Base-by-base conservation (phyloP, 257 asterid species). In the Lavandula angustifolia region DNA sequence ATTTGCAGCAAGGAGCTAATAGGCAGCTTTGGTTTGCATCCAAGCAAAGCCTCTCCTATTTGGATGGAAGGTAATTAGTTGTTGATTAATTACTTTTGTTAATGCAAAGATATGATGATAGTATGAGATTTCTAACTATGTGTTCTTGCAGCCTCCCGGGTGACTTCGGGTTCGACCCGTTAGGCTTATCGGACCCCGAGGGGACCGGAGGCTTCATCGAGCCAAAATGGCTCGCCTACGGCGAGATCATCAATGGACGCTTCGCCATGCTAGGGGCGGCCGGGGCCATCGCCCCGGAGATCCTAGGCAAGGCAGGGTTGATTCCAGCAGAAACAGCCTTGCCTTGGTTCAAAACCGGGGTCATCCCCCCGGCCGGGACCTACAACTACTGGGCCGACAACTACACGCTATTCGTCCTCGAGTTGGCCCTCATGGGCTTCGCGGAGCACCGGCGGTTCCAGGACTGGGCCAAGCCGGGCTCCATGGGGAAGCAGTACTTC, bases 391-490 rank as follows among this genome's bases (percentile, higher is more conserved):
- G 96, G 95, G 96, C 95, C 5, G 96, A 91, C 66, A 10, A 60
- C 0, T 86, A 81, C 83, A 88, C 98, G 32, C 83, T 91, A 17
- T 88, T 91, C 72, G 95, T 88, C 3, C 18, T 91, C 0, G 96
- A 91, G 43, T 64, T 91, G 94, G 95, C 95, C 3, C 87, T 88
- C 9, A 83, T 88, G 91, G 98, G 96, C 9, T 91, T 88, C 1
- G 98, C 96, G 0, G 96, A 91, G 86, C 96, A 88, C 85, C 60
- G 96, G 73, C 80, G 98, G 50, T 76, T 80, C 78, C 98, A 91
- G 65, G 98, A 91, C 73, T 88, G 94, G 92, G 57, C 61, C 54
- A 91, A 88, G 0, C 98, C 98, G 0, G 96, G 98, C 3, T 88
- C 90, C 7, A 83, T 91, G 95, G 81, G 96, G 16, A 91, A 84